These are phyloP conservation scores for Blepharisma stoltei DNA, from an alignment of 73 alveolate species.

Conservation along the genomic window DNA sequence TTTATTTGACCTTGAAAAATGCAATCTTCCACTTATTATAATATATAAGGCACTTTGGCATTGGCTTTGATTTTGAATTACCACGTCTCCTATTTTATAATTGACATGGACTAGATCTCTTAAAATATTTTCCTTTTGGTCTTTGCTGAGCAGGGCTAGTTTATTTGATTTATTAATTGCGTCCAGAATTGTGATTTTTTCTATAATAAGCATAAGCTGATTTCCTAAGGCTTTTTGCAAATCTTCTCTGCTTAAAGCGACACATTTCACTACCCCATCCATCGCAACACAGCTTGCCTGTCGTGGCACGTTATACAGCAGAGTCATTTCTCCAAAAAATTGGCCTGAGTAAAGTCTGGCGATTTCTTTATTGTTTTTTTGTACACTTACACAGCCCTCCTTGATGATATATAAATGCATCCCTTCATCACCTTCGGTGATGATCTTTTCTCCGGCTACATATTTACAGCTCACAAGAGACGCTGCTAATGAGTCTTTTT, in stretches of 20 bases:
- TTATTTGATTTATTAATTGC: constrained; percentile 21
- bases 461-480: constrained; percentile 27
- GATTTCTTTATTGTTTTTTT: constrained; percentile 44
- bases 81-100: constrained; percentile 26
- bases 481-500: constrained; percentile 31
- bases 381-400: constrained; percentile 65
- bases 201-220: constrained; percentile 17
- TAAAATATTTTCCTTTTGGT: constrained; percentile 26
- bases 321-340: constrained; percentile 49
- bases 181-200: constrained; percentile 11
- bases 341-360: constrained; percentile 54
- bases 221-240: constrained; percentile 26
- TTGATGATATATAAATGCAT: constrained; percentile 62
- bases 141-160: not conserved
- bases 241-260: constrained; percentile 14
- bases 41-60: not conserved
- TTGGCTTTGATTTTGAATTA: constrained; percentile 8
- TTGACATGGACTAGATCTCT: not conserved
- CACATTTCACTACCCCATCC: constrained; percentile 34
- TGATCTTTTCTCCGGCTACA: constrained; percentile 51
- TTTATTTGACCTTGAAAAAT: not conserved
- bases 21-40: constrained; percentile 22
- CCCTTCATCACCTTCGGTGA: constrained; percentile 85
- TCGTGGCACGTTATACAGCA: constrained; percentile 50
- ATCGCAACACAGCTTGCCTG: constrained; percentile 51